Conservation (phyloP, 495 filamentous ascomycete species). For the Echria macrotheca region DNA sequence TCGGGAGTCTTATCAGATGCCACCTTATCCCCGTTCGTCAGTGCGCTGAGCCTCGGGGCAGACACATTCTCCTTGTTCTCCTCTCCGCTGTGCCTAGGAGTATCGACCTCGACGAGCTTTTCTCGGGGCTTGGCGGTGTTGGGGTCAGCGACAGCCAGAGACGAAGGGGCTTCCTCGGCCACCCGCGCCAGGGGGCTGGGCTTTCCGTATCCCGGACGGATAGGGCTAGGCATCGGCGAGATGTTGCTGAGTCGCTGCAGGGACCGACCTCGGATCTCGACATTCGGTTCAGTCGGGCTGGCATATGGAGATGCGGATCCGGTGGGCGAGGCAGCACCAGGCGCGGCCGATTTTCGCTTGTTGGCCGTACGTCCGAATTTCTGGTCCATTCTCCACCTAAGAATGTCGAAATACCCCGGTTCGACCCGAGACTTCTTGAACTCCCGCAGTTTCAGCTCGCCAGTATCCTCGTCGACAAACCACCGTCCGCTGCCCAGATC, state of each 20-base stretch:
- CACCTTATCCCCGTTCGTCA: constrained; percentile 28
- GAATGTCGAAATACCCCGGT: constrained; percentile 89
- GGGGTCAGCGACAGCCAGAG: constrained; percentile 17
- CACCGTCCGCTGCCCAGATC: constrained; percentile 82
- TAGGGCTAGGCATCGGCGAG: constrained; percentile 50
- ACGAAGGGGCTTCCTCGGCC: constrained; percentile 39
- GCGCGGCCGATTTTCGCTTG: constrained; percentile 39
- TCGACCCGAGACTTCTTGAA: constrained; percentile 85
- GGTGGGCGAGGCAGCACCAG: constrained; percentile 34
- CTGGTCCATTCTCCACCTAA: constrained; percentile 91
- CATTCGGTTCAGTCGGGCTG: constrained; percentile 41
- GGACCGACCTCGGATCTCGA: constrained; percentile 46
- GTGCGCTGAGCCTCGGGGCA: constrained; percentile 23
- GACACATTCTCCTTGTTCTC: constrained; percentile 29
- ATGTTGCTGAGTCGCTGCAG: constrained; percentile 48
- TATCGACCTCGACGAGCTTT: constrained; percentile 44
- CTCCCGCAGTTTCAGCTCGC: constrained; percentile 85
- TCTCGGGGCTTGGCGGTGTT: constrained; percentile 15
- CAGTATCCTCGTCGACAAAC: constrained; percentile 83
- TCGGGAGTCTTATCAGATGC: constrained; percentile 18
- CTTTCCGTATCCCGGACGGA: constrained; percentile 45
- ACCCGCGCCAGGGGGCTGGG: constrained; percentile 49
- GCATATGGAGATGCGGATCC: constrained; percentile 49
- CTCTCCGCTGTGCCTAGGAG: constrained; percentile 46
- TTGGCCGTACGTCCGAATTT: constrained; percentile 68